Base-by-base conservation (phyloP, 257 asterid species). In the Vinca minor region DNA sequence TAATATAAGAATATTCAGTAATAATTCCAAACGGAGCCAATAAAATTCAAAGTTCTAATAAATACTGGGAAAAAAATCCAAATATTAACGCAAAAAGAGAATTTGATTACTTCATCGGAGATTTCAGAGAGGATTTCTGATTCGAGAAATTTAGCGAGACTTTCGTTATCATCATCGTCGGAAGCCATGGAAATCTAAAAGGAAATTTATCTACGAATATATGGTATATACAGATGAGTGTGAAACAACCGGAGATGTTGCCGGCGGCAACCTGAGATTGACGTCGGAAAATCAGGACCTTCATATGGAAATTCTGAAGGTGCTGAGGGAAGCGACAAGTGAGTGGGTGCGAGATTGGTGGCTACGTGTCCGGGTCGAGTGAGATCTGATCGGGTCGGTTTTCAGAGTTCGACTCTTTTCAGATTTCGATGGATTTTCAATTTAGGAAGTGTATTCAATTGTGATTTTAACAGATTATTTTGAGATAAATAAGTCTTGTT, bases 161-260 rank as follows among this genome's bases (percentile, higher is more conserved):
- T 71, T 69, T 82, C 95, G 54, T 77, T n/a, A n/a, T n/a, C 95
- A 52, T 93, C 98, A 63, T 93, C 97, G 60, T 89, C 96, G n/a
- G 89, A 83, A 64, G 83, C 90, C 94, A 87, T 93, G 39, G 23
- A 18, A 42, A 61, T 12, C 20, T 36, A 59, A 11, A 28, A 6
- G 23, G 5, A 25, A 1, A 42, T 55, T 31, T n/a, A n/a, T n/a
- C n/a, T n/a, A n/a, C n/a, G n/a, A n/a, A 28, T 8, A n/a, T 31
- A 56, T 9, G 60, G 20, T 31, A 44, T 53, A n/a, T n/a, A n/a
- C n/a, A n/a, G n/a, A 36, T 38, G 3, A 9, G 8, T 59, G 54
- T 56, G 56, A 1, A 11, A 34, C 28, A 41, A 58, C 52, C 74
- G 68, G 71, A 55, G 60, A 74, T n/a, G n/a, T n/a, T 59, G 56